Evolutionary conservation across 2,329 filamentous ascomycete genomes (phyloP), one percentile per base, ranked within the genome.

Genomic region (Fusarium brachygibbosum): DNA sequence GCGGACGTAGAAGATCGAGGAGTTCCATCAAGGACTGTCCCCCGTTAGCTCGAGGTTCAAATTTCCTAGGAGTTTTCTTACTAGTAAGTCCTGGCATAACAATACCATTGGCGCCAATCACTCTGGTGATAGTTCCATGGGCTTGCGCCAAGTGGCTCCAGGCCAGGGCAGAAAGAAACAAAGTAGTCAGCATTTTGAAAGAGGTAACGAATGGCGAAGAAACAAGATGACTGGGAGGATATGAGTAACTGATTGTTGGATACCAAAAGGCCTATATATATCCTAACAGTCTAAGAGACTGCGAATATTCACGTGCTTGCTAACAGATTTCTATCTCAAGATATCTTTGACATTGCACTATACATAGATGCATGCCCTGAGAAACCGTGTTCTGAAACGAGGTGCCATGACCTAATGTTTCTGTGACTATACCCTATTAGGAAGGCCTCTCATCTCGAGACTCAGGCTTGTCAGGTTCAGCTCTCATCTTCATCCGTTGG

Each of bases 71-170:
- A 31, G 32, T 54, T 1, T 7, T 3, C 25, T 46, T 12, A 59
- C 51, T 28, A 17, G 57, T 59, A 17, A 59, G 57, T 31, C 57
- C 57, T 16, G 51, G 57, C 51, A 59, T 59, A 17, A 59, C 14
- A 2, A 59, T 28, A 16, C 41, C 41, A 19, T 59, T 59, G 10
- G 57, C 51, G 3, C 57, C 51, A 10, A 59, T 40, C 1, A 59
- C 57, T 59, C 57, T 57, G 5, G 57, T 59, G 11, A 59, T 59
- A 0, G 57, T 59, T 46, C 57, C 57, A 23, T 59, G 57, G 5
- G 40, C 57, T 17, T 29, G 41, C 4, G 9, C 9, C 11, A 34
- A 23, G 6, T 29, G 50, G 40, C 57, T 57, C 50, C 34, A 57
- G 51, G 51, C 57, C 41, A 59, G 14, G 21, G 34, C 34, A 46